phyloP scores from a whole-genome alignment of 345 rosid genomes.

The Citrus hindsii region DNA sequence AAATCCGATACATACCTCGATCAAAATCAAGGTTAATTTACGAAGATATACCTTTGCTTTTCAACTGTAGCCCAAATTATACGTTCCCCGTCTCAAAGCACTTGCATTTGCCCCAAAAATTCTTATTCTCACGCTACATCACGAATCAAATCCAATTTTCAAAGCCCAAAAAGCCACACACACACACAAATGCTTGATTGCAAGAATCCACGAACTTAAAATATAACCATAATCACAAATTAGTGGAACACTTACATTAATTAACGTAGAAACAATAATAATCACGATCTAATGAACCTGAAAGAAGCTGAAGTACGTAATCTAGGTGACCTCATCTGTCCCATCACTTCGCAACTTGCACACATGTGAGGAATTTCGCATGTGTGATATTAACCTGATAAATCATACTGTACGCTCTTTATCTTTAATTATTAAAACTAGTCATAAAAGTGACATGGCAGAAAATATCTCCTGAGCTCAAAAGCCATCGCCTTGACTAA shows the following conservation, averaged over 20 bases:
- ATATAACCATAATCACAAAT: neutral
- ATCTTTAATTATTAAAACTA: neutral
- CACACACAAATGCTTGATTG: neutral
- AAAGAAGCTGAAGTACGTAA: neutral
- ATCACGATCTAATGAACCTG: neutral
- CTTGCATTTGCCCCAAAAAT: neutral
- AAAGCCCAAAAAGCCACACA: neutral
- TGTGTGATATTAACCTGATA: neutral
- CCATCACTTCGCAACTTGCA: neutral
- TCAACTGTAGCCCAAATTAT: neutral
- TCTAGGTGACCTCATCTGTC: neutral
- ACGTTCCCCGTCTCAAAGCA: neutral
- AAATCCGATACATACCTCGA: neutral
- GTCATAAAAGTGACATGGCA: constrained; percentile 3
- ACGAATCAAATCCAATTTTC: constrained; percentile 14
- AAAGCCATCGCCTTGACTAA: constrained; percentile 57
- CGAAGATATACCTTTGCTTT: neutral
- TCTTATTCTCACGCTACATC: constrained; percentile 3
- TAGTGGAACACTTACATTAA: neutral
- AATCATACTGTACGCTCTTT: neutral
- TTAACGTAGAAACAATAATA: neutral
- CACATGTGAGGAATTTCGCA: neutral
- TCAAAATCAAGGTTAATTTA: neutral
- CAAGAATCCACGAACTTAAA: neutral
- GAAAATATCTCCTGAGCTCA: neutral